A percentile compares a stretch with the other conserved stretches of the same genome.
Conservation (phyloP, 2,329 filamentous ascomycete species). For the Aureobasidium sp. region DNA sequence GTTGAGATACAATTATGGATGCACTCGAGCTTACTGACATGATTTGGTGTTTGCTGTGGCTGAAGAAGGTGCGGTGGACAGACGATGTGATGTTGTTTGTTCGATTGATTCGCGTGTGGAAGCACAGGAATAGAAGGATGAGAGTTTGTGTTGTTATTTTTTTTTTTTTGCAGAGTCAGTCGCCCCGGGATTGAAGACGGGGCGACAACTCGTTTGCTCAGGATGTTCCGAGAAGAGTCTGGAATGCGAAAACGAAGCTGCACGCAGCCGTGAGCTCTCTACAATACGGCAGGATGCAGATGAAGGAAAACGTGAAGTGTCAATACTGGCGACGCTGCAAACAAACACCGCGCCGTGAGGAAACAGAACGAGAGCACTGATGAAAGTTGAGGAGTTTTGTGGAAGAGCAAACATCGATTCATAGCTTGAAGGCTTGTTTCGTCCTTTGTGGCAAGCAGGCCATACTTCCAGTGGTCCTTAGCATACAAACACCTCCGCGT, state of each 20-base stretch:
- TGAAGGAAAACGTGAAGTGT: no score
- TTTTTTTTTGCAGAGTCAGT: no score
- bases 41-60: no score
- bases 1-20: not conserved
- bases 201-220: no score
- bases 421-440: not conserved
- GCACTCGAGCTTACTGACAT: not conserved
- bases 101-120: not conserved
- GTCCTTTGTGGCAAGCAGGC: not conserved
- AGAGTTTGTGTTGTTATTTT: not conserved
- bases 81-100: no score
- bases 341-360: no score
- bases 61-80: not conserved
- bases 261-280: not conserved
- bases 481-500: not conserved
- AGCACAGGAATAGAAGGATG: not conserved
- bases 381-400: not conserved
- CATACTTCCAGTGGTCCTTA: not conserved
- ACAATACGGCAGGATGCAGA: no score
- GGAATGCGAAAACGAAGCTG: not conserved
- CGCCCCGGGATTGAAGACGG: no score
- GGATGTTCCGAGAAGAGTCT: no score
- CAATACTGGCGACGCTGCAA: no score
- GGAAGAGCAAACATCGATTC: not conserved
- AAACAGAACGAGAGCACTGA: not conserved